These are phyloP conservation scores for Monascus purpureus DNA, from an alignment of 495 filamentous ascomycete species.

Conservation along the genomic window DNA sequence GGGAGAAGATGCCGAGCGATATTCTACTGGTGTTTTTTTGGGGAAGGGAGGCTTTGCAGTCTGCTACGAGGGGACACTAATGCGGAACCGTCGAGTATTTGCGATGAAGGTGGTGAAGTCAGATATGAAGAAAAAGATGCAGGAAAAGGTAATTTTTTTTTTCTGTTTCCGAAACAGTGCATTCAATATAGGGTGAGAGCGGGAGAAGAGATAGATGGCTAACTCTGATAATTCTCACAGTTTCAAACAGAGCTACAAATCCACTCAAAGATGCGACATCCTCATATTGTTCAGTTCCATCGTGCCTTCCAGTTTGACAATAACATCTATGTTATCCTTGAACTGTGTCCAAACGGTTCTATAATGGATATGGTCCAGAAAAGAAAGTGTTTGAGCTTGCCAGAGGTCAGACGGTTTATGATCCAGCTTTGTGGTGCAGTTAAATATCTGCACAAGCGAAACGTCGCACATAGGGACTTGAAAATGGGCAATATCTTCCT, in stretches of 20 bases:
- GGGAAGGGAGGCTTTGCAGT: slow-evolving; percentile 95
- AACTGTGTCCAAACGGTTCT: slow-evolving; percentile 91
- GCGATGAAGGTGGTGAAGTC: slow-evolving; percentile 87
- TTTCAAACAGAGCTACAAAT: slow-evolving; percentile 97
- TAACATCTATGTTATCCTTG: slow-evolving; percentile 86
- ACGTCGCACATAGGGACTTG: slow-evolving; percentile 90
- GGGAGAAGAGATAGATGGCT: too few species aligned
- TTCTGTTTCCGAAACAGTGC: too few species aligned
- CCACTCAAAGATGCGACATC: slow-evolving; percentile 91
- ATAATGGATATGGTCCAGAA: slow-evolving; percentile 96
- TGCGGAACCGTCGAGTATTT: slow-evolving; percentile 49
- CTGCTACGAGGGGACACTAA: slow-evolving; percentile 64
- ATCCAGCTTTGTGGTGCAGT: slow-evolving; percentile 91
- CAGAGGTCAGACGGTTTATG: slow-evolving; percentile 81
- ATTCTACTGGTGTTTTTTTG: slow-evolving; percentile 68
- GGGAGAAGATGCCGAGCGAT: slow-evolving; percentile 56
- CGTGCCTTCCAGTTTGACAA: slow-evolving; percentile 82
- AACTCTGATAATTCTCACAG: slow-evolving; percentile 29
- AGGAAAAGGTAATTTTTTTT: slow-evolving; percentile 79
- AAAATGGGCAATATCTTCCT: slow-evolving; percentile 98
- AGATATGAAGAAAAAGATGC: slow-evolving; percentile 74
- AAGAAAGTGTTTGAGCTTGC: slow-evolving; percentile 71
- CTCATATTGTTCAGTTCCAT: slow-evolving; percentile 87
- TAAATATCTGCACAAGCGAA: slow-evolving; percentile 90
- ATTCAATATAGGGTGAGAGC: neutral